A percentile compares a stretch with the other conserved stretches of the same genome.
phyloP scores from a whole-genome alignment of 805 yeast genomes.

The Barnettozyma populi region DNA sequence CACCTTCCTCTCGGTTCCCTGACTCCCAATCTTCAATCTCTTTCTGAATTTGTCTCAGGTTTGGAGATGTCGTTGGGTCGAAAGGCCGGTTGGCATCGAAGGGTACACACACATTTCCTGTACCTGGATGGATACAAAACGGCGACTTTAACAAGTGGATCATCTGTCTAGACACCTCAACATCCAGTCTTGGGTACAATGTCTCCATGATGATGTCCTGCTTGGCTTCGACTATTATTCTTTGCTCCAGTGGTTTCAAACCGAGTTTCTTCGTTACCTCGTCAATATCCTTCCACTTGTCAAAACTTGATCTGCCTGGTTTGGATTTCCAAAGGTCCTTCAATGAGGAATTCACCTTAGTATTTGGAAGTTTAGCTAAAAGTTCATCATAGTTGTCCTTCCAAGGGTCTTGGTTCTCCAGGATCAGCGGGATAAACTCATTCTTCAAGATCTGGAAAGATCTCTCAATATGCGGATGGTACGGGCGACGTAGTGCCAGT shows the following conservation, averaged over 20 bases:
- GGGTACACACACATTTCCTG: slow-evolving; percentile 95
- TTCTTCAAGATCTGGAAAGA: slow-evolving; percentile 62
- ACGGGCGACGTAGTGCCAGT: slow-evolving; percentile 63
- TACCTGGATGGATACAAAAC: slow-evolving; percentile 93
- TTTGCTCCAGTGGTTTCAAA: slow-evolving; percentile 39
- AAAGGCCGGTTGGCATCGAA: slow-evolving; percentile 47
- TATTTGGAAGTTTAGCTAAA: slow-evolving; percentile 56
- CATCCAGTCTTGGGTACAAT: slow-evolving; percentile 88
- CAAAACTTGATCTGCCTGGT: slow-evolving; percentile 46
- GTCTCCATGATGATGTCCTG: slow-evolving; percentile 77
- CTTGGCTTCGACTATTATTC: slow-evolving; percentile 58
- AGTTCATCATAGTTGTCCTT: slow-evolving; percentile 48
- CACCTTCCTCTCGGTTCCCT: slow-evolving; percentile 15
- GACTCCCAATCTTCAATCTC: slow-evolving; percentile 53
- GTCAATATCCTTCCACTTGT: slow-evolving; percentile 79
- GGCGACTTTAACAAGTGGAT: slow-evolving; percentile 94
- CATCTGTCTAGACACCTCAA: slow-evolving; percentile 84
- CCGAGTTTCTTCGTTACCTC: slow-evolving; percentile 35
- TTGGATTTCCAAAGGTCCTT: slow-evolving; percentile 52
- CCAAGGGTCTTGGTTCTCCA: slow-evolving; percentile 90
- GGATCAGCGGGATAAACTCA: slow-evolving; percentile 57
- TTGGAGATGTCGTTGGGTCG: slow-evolving; percentile 78
- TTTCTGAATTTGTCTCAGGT: slow-evolving; percentile 52
- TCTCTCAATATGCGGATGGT: slow-evolving; percentile 82
- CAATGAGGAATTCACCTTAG: slow-evolving; percentile 46